phyloP scores from a whole-genome alignment of 176 grass and related monocot species.

The Phragmites australis region DNA sequence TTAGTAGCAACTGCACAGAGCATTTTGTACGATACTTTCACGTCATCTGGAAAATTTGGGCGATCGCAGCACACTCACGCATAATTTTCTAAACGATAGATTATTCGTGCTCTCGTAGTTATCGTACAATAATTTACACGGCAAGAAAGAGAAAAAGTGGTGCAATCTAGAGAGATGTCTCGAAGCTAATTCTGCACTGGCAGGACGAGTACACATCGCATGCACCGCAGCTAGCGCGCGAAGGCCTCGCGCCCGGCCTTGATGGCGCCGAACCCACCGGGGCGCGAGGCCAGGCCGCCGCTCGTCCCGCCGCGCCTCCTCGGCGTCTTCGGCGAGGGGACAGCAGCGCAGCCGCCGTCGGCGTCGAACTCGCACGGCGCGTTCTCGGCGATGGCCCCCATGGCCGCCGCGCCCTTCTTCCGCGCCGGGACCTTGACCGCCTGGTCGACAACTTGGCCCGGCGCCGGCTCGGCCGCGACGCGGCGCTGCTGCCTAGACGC shows the following conservation, averaged over 20 bases:
- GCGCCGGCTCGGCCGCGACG: slow-evolving; percentile 39
- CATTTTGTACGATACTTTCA: neutral
- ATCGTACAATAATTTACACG: slow-evolving; percentile 10
- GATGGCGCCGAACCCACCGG: slow-evolving; percentile 17
- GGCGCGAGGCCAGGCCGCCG: neutral
- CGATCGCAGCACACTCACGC: neutral
- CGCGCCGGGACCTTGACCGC: neutral
- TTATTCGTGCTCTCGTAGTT: neutral
- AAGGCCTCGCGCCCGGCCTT: neutral
- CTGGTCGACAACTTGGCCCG: too few relatives aligned
- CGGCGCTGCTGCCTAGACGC: slow-evolving; percentile 32
- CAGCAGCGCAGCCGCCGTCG: neutral
- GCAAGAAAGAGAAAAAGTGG: neutral
- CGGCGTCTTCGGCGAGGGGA: neutral
- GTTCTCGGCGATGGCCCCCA: slow-evolving; percentile 56
- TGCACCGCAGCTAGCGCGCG: neutral
- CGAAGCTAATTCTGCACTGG: neutral
- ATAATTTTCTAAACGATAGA: neutral
- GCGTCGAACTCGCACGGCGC: slow-evolving; percentile 46
- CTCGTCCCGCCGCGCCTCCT: slow-evolving; percentile 14
- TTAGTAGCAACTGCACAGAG: neutral
- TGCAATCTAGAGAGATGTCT: neutral
- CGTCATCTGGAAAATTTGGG: neutral
- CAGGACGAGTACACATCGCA: neutral
- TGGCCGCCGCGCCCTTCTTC: slow-evolving; percentile 17